These are phyloP conservation scores for Candida pseudoviswanathii DNA, from an alignment of 1,139 yeast genomes.

Conservation along the genomic window DNA sequence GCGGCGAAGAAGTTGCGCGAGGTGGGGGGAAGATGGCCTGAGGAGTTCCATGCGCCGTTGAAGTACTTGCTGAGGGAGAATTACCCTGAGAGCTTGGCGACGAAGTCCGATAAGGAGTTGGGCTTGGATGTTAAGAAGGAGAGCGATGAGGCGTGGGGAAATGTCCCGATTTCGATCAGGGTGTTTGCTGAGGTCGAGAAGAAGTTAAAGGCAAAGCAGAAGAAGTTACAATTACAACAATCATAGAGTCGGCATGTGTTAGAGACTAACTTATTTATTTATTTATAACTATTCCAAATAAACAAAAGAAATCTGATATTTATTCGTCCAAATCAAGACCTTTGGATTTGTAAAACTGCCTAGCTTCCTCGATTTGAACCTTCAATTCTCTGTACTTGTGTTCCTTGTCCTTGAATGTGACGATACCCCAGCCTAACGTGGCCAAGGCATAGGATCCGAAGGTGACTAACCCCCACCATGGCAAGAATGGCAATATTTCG, in stretches of 20 bases:
- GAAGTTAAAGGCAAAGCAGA: conserved; percentile 49
- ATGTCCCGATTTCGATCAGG: conserved; percentile 72
- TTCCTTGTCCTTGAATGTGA: conserved; percentile 73
- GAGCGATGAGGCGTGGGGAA: conserved; percentile 53
- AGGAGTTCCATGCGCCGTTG: conserved; percentile 72
- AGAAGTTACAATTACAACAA: not conserved
- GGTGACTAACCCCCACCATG: conserved; percentile 71
- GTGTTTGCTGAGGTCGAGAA: conserved; percentile 86
- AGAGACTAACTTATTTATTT: conserved; percentile 2
- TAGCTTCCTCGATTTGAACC: conserved; percentile 67
- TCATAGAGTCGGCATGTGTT: not conserved
- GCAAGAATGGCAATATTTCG: conserved; percentile 65
- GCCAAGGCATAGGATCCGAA: conserved; percentile 76
- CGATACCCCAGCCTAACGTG: conserved; percentile 70
- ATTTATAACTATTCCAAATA: not conserved
- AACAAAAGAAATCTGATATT: conserved; percentile 4
- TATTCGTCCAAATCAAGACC: conserved; percentile 55
- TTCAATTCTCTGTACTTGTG: conserved; percentile 67
- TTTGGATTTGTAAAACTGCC: conserved; percentile 55
- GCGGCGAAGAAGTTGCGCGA: conserved; percentile 62
- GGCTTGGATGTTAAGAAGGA: conserved; percentile 14
- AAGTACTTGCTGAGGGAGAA: conserved; percentile 32
- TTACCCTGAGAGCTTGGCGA: conserved; percentile 30
- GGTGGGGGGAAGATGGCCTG: conserved; percentile 73
- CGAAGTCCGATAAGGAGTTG: conserved; percentile 28